These are phyloP conservation scores for Gynostemma pentaphyllum DNA, from an alignment of 306 rosid genomes.

Conservation along the genomic window DNA sequence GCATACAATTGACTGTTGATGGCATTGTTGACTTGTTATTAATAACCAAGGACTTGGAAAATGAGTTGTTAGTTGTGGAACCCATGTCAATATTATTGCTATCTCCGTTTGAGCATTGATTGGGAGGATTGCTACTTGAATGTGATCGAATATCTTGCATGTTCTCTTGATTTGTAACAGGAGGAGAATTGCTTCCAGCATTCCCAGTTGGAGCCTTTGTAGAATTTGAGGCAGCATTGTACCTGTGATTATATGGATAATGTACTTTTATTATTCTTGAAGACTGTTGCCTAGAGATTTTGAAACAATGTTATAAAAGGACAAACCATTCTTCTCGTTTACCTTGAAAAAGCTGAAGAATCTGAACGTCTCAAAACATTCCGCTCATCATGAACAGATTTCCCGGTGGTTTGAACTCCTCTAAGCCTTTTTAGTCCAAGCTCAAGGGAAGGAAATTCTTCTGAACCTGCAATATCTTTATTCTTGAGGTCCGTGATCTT, in stretches of 20 bases:
- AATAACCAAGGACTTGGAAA: conserved; percentile 32
- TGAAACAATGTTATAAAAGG: background rate
- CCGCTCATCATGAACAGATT: conserved; percentile 43
- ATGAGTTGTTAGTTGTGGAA: conserved; percentile 48
- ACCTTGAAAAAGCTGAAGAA: conserved; percentile 83
- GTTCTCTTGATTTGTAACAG: conserved; percentile 34
- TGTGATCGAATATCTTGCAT: conserved; percentile 43
- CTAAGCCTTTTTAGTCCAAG: conserved; percentile 71
- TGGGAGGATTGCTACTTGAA: conserved; percentile 52
- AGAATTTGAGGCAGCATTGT: conserved; percentile 45
- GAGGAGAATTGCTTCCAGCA: conserved; percentile 57
- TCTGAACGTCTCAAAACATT: conserved; percentile 68
- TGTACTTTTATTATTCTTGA: background rate
- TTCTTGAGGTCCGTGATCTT: conserved; percentile 27
- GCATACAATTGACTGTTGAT: conserved; percentile 36
- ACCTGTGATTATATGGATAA: conserved; percentile 30
- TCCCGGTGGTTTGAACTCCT: conserved; percentile 42
- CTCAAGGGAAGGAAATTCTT: conserved; percentile 53
- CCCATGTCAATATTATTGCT: conserved; percentile 73
- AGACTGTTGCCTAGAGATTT: background rate
- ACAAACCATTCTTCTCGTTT: conserved; percentile 10
- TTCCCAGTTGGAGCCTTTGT: conserved; percentile 47
- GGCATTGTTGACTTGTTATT: conserved; percentile 34
- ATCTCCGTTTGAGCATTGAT: conserved; percentile 49
- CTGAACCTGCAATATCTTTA: conserved; percentile 26